Evolutionary conservation across 1,284 basidiomycete species (phyloP).

Genomic region (Trichosporon sp.): DNA sequence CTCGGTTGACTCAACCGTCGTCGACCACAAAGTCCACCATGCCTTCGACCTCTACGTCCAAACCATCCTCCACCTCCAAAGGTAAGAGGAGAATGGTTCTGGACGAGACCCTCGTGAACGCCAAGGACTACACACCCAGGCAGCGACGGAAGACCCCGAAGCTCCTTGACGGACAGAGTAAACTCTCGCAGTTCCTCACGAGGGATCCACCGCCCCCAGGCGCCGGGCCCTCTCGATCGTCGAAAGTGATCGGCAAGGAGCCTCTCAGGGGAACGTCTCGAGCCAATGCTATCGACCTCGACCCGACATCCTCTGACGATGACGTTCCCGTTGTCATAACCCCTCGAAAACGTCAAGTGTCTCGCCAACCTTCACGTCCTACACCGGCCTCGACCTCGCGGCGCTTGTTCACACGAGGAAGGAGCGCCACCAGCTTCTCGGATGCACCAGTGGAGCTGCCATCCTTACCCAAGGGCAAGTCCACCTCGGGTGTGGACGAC

Average conservation of each 20-base stretch:
- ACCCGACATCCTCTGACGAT: background rate
- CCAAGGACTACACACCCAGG: background rate
- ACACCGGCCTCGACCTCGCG: background rate
- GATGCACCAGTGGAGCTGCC: background rate
- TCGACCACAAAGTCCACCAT: background rate
- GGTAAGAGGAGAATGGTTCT: background rate
- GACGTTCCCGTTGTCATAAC: background rate
- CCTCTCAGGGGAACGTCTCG: background rate
- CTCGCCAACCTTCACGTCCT: background rate
- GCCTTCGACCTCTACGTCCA: background rate
- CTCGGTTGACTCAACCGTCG: background rate
- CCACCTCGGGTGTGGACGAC: background rate
- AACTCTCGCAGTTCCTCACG: background rate
- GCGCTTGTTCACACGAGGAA: background rate
- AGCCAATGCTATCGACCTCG: background rate
- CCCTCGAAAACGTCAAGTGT: background rate
- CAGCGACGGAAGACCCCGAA: background rate
- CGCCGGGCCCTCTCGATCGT: background rate
- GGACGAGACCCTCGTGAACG: constrained; percentile 3
- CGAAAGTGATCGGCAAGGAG: background rate
- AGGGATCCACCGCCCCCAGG: background rate
- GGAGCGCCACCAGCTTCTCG: background rate
- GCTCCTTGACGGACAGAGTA: background rate
- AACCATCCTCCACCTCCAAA: background rate
- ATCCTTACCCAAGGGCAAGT: background rate